phyloP scores from a whole-genome alignment of 148 eudicot genomes.

The Nepenthes gracilis region DNA sequence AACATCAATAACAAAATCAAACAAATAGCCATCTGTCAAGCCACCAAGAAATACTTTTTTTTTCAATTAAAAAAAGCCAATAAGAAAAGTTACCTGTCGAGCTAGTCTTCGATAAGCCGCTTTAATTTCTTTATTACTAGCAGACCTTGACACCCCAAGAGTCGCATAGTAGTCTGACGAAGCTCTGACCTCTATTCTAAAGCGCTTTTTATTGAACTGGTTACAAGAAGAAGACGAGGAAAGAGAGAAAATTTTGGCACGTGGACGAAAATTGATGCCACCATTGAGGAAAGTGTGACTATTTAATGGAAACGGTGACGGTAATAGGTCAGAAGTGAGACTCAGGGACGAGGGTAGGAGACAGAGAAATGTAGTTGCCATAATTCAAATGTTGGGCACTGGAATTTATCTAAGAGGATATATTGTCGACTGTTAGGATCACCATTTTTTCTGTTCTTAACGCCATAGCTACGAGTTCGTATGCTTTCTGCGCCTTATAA shows the following conservation, averaged over 20 bases:
- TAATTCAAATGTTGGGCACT: background rate
- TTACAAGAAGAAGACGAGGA: slow-evolving; percentile 13
- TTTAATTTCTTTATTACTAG: slow-evolving; percentile 67
- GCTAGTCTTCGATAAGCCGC: slow-evolving; percentile 87
- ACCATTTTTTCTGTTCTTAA: too few species aligned
- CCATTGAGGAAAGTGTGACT: slow-evolving; percentile 18
- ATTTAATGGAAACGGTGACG: slow-evolving; percentile 5
- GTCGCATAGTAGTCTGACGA: slow-evolving; percentile 81
- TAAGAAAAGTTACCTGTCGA: slow-evolving; percentile 53
- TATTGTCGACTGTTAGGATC: too few species aligned
- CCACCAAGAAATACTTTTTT: background rate
- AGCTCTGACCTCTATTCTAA: slow-evolving; percentile 34
- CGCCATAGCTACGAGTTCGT: too few species aligned
- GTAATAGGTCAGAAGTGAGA: slow-evolving; percentile 15
- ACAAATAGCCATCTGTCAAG: background rate
- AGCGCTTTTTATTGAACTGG: slow-evolving; percentile 23
- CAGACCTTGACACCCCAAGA: slow-evolving; percentile 66
- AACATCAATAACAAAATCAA: background rate
- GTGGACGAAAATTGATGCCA: slow-evolving; percentile 12
- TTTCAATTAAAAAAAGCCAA: background rate
- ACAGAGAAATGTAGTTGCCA: slow-evolving; percentile 6
- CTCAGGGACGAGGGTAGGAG: slow-evolving; percentile 10
- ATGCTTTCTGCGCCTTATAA: too few species aligned
- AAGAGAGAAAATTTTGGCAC: slow-evolving; percentile 11
- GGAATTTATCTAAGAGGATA: too few species aligned